These are phyloP conservation scores for Amylostereum areolatum DNA, from an alignment of 1,284 basidiomycete species.

Conservation along the genomic window DNA sequence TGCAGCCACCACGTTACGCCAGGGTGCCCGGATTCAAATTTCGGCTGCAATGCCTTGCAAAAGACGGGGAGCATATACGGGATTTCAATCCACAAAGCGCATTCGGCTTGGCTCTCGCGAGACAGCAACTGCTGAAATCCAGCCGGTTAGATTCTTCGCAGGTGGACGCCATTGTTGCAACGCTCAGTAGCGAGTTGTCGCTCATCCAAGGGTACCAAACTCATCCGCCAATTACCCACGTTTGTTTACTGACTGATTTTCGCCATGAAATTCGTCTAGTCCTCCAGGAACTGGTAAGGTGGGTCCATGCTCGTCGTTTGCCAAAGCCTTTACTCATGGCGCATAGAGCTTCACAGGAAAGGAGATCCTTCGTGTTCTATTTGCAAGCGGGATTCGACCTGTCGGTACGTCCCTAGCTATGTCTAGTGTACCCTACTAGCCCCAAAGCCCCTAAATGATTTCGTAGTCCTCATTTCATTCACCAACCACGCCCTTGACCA, in stretches of 20 bases:
- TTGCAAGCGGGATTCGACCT: constrained; percentile 12
- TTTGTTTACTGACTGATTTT: no score
- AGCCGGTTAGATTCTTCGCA: constrained; percentile 13
- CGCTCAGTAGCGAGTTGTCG: constrained; percentile 11
- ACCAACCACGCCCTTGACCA: constrained; percentile 18
- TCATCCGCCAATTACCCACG: no score
- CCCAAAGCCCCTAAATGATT: no score
- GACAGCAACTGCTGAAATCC: constrained; percentile 4
- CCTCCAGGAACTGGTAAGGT: constrained; percentile 18
- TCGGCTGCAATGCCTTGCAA: constrained; percentile 20
- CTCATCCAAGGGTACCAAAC: constrained; percentile 14
- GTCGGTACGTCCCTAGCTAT: constrained; percentile 7
- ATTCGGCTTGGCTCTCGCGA: constrained; percentile 13
- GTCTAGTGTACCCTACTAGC: no score
- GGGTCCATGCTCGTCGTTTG: background rate
- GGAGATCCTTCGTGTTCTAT: constrained; percentile 15
- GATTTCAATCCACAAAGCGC: constrained; percentile 14
- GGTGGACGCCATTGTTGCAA: constrained; percentile 10
- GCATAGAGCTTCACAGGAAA: constrained; percentile 15
- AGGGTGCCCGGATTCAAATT: constrained; percentile 18
- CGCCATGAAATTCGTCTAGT: background rate
- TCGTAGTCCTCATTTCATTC: constrained; percentile 13
- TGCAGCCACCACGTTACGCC: constrained; percentile 20
- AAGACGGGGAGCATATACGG: constrained; percentile 11
- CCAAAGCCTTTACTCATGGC: background rate